Evolutionary conservation across 1,139 yeast species (phyloP).

Genomic region (Candida mesenterica): DNA sequence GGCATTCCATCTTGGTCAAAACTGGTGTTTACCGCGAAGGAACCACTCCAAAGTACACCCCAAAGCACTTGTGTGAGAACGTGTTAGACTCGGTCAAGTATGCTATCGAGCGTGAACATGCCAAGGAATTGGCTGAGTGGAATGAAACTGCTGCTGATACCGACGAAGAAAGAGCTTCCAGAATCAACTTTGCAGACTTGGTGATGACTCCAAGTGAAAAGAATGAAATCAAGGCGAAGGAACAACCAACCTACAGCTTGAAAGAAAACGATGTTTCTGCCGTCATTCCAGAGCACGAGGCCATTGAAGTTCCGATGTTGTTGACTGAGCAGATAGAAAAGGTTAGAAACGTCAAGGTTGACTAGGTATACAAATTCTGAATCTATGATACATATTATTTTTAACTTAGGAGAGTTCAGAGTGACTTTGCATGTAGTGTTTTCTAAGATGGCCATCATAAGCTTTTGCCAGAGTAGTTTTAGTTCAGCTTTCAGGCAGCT

Average conservation of each 20-base stretch:
- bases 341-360: conserved; percentile 30
- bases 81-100: conserved; percentile 80
- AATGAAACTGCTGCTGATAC: conserved; percentile 44
- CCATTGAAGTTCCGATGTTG: conserved; percentile 42
- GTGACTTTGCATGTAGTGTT: too few species aligned
- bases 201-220: conserved; percentile 49
- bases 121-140: conserved; percentile 70
- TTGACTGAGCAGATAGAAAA: conserved; percentile 41
- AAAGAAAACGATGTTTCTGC: neutral
- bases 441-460: too few species aligned
- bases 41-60: conserved; percentile 72
- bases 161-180: conserved; percentile 30
- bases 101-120: conserved; percentile 80
- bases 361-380: neutral
- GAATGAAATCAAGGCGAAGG: conserved; percentile 8
- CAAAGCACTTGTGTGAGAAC: conserved; percentile 68
- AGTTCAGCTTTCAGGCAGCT: neutral
- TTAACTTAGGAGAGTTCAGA: too few species aligned
- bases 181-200: conserved; percentile 47
- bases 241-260: conserved; percentile 1
- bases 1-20: conserved; percentile 82
- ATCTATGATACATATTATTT: too few species aligned
- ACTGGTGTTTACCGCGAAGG: conserved; percentile 87
- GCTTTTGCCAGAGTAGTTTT: too few species aligned
- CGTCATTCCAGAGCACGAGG: conserved; percentile 30